phyloP scores from a whole-genome alignment of 805 yeast species.

The Kuraishia piskuri region DNA sequence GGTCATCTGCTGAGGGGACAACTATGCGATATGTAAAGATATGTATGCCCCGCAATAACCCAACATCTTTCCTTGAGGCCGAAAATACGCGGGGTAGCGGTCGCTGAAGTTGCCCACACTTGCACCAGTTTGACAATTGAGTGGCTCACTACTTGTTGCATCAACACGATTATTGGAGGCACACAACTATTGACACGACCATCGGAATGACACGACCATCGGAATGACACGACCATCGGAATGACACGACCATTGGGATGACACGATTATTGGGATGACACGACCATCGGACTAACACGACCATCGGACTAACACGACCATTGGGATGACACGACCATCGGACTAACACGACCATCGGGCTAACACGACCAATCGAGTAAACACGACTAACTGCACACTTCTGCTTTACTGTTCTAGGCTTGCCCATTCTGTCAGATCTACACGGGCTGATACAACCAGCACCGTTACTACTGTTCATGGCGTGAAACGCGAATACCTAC shows the following conservation, averaged over 20 bases:
- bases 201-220: too few relatives aligned
- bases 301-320: too few relatives aligned
- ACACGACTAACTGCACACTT: background rate
- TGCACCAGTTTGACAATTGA: too few relatives aligned
- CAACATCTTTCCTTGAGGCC: background rate
- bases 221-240: too few relatives aligned
- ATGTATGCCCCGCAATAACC: background rate
- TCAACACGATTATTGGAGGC: too few relatives aligned
- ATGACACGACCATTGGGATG: too few relatives aligned
- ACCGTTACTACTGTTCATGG: background rate
- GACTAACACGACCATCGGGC: background rate
- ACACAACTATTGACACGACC: too few relatives aligned
- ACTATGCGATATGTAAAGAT: background rate
- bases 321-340: too few relatives aligned
- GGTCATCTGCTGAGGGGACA: background rate
- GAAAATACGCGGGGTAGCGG: background rate
- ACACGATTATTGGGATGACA: too few relatives aligned
- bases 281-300: too few relatives aligned
- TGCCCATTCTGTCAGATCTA: background rate
- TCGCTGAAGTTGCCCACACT: background rate
- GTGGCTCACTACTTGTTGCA: too few relatives aligned
- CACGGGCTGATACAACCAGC: background rate
- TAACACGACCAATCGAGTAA: background rate
- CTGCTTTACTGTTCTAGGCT: background rate
- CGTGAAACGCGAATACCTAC: background rate